phyloP scores from a whole-genome alignment of 2,329 filamentous ascomycete species.

The Hypoxylon sp. region DNA sequence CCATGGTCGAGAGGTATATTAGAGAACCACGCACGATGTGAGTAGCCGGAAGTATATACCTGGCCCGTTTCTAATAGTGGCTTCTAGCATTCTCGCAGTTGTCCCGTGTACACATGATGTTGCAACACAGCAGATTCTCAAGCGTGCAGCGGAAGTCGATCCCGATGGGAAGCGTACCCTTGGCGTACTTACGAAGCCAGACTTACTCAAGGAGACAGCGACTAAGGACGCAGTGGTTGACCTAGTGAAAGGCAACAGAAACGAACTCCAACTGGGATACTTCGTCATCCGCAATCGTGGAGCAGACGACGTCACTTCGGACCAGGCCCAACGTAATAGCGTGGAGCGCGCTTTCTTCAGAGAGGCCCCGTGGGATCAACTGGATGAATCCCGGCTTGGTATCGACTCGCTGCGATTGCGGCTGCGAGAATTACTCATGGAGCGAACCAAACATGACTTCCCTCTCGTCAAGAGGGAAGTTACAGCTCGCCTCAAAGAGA shows the following conservation, averaged over 20 bases:
- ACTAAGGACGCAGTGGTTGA: slow-evolving; percentile 55
- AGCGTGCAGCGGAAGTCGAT: slow-evolving; percentile 56
- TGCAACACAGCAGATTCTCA: slow-evolving; percentile 58
- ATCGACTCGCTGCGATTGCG: slow-evolving; percentile 8
- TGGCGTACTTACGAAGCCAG: slow-evolving; percentile 70
- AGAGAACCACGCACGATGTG: slow-evolving; percentile 58
- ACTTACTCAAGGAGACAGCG: slow-evolving; percentile 60
- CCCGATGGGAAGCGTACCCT: slow-evolving; percentile 58
- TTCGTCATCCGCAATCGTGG: slow-evolving; percentile 15
- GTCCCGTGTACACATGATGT: slow-evolving; percentile 58
- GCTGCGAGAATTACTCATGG: slow-evolving; percentile 7
- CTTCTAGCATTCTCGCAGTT: slow-evolving; percentile 59
- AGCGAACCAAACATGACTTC: slow-evolving; percentile 1
- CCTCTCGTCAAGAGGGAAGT: slow-evolving; percentile 7
- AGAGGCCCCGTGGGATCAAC: slow-evolving; percentile 13
- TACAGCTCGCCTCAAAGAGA: neutral
- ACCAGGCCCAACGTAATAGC: neutral
- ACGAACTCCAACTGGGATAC: neutral
- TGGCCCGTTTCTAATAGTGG: neutral
- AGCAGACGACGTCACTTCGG: slow-evolving; percentile 2
- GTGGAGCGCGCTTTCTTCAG: slow-evolving; percentile 17
- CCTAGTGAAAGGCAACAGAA: slow-evolving; percentile 50
- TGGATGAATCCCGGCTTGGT: slow-evolving; percentile 3
- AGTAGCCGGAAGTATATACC: neutral
- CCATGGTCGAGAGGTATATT: slow-evolving; percentile 56